Percentiles rank a stretch among this genome's conserved stretches.
Conservation (phyloP, 1,284 basidiomycete genomes). For the Ganoderma lingzhi region DNA sequence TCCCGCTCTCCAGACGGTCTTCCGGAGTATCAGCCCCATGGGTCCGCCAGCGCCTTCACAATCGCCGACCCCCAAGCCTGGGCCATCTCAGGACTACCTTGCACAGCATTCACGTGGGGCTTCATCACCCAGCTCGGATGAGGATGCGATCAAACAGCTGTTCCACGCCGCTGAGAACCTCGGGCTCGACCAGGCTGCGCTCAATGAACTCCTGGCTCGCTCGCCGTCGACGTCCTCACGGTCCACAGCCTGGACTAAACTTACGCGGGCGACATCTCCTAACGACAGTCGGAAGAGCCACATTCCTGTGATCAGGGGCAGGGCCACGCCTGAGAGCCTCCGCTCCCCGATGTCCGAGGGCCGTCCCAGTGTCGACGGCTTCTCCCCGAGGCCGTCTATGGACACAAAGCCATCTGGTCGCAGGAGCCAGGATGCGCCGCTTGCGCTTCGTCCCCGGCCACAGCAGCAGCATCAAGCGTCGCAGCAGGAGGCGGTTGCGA, state of each 20-base stretch:
- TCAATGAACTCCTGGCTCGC: conserved; percentile 74
- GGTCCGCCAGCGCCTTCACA: conserved; percentile 32
- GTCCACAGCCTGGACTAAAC: conserved; percentile 53
- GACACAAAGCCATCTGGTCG: conserved; percentile 48
- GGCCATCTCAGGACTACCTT: conserved; percentile 19
- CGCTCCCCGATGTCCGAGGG: conserved; percentile 43
- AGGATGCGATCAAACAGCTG: conserved; percentile 68
- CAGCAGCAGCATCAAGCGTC: not conserved
- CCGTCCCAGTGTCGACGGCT: conserved; percentile 47
- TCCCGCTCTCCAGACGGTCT: conserved; percentile 33
- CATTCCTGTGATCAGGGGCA: conserved; percentile 34
- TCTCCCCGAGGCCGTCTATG: conserved; percentile 39
- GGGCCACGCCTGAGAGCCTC: conserved; percentile 35
- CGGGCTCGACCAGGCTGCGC: conserved; percentile 72
- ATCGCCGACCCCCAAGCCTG: conserved; percentile 31
- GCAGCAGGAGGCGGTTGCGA: conserved; percentile 46
- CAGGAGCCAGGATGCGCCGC: conserved; percentile 42
- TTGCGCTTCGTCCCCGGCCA: conserved; percentile 44
- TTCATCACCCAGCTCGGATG: conserved; percentile 36
- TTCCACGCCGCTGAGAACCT: conserved; percentile 79
- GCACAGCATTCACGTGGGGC: conserved; percentile 10
- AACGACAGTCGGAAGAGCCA: conserved; percentile 40
- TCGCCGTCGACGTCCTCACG: conserved; percentile 72
- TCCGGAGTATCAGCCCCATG: conserved; percentile 29
- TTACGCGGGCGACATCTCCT: conserved; percentile 54